Conservation (phyloP, 495 filamentous ascomycete genomes). For the Talaromyces ruber region DNA sequence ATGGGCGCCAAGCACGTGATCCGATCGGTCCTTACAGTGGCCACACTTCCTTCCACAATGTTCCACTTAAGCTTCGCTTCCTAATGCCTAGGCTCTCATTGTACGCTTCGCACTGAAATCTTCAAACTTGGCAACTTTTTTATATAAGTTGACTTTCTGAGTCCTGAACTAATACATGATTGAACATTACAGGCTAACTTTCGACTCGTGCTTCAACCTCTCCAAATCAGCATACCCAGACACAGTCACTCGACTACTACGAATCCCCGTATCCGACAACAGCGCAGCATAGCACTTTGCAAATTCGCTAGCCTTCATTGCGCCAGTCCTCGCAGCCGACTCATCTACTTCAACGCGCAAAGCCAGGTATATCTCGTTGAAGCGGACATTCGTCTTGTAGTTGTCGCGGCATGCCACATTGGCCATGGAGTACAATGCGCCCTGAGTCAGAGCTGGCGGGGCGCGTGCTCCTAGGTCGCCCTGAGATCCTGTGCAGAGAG, state of each 20-base stretch:
- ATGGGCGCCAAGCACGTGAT: not conserved
- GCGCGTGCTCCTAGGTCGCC: constrained; percentile 20
- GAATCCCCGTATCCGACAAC: not conserved
- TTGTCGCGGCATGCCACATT: constrained; percentile 25
- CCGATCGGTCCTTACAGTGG: not conserved
- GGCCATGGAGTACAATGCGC: constrained; percentile 25
- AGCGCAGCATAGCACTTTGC: not conserved
- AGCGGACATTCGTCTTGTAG: constrained; percentile 25
- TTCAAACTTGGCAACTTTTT: not conserved
- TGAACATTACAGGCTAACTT: not conserved
- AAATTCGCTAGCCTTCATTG: constrained; percentile 2
- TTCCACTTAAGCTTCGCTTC: not conserved
- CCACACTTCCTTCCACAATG: not conserved
- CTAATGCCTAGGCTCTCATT: not conserved
- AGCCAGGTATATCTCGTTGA: constrained; percentile 29
- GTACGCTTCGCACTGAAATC: not conserved
- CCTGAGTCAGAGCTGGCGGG: constrained; percentile 24
- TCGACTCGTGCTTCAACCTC: not conserved
- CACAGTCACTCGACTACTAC: not conserved
- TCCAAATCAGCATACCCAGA: not conserved
- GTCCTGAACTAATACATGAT: not conserved
- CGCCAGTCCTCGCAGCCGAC: constrained; percentile 11
- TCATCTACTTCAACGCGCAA: constrained; percentile 25
- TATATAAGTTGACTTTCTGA: too few species aligned
- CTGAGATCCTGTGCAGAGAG: constrained; percentile 28